These are phyloP conservation scores for Xylaria sp. DNA, from an alignment of 2,329 filamentous ascomycete genomes.

Conservation along the genomic window DNA sequence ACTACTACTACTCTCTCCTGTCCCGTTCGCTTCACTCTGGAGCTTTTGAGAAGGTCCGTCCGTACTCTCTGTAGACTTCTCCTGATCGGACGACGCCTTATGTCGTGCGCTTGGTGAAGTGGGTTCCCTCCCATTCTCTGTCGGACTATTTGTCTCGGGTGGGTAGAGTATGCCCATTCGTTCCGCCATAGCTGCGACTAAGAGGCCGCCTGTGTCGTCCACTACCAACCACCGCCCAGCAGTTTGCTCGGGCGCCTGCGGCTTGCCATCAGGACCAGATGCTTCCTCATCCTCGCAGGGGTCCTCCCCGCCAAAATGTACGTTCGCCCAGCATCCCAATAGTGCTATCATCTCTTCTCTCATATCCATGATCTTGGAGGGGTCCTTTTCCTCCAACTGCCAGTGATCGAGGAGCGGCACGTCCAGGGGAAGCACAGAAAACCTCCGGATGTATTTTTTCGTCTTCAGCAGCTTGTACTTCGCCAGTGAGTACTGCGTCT, in stretches of 20 bases:
- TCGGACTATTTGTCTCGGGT: conserved; percentile 35
- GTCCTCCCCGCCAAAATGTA: conserved; percentile 67
- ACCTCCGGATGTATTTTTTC: conserved; percentile 88
- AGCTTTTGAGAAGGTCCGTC: background rate
- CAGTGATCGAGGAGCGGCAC: conserved; percentile 75
- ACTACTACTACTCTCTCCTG: too few species aligned
- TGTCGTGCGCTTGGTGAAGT: conserved; percentile 3
- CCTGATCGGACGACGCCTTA: conserved; percentile 7
- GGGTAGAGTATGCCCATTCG: conserved; percentile 79
- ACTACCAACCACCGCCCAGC: conserved; percentile 75
- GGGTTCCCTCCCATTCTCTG: conserved; percentile 3
- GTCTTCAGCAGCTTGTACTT: conserved; percentile 96
- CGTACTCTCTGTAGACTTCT: conserved; percentile 1
- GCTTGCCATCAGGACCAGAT: conserved; percentile 30
- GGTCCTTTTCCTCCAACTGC: conserved; percentile 78
- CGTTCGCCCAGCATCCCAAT: conserved; percentile 86
- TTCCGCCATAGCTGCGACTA: conserved; percentile 84
- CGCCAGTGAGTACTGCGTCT: conserved; percentile 88
- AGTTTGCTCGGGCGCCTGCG: conserved; percentile 25
- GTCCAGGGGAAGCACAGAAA: conserved; percentile 83
- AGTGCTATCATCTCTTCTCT: conserved; percentile 82
- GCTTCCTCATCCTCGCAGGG: conserved; percentile 26
- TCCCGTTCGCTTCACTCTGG: background rate
- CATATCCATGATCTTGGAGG: conserved; percentile 80
- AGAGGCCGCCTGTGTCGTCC: conserved; percentile 82